phyloP scores from a whole-genome alignment of 140 eudicot species.

The Oenanthe javanica region DNA sequence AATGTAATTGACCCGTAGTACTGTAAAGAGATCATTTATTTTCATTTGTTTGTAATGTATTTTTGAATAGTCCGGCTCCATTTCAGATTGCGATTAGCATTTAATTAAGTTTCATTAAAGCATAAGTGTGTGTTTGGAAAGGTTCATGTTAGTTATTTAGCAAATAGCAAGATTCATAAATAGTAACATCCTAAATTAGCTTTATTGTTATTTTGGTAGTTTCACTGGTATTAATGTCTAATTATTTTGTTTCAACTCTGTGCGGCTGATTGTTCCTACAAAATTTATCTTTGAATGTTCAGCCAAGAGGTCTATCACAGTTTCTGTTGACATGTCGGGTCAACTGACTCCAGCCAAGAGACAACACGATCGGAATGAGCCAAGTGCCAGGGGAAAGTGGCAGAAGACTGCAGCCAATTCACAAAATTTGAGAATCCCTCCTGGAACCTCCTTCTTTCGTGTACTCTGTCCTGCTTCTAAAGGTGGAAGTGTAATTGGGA shows the following conservation, averaged over 20 bases:
- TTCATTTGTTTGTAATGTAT: neutral
- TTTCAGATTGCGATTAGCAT: neutral
- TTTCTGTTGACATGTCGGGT: conserved; percentile 44
- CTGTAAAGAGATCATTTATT: neutral
- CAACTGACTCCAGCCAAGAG: conserved; percentile 69
- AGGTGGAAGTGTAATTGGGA: conserved; percentile 54
- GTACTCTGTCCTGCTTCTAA: conserved; percentile 58
- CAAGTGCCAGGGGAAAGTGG: conserved; percentile 55
- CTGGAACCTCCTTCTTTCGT: conserved; percentile 46
- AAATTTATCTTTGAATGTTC: neutral
- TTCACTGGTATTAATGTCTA: neutral
- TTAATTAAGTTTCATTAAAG: neutral
- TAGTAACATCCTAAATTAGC: neutral
- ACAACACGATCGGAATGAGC: conserved; percentile 39
- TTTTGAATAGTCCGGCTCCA: neutral
- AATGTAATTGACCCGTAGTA: neutral
- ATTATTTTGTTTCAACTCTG: neutral
- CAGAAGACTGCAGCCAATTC: conserved; percentile 41
- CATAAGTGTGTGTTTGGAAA: neutral
- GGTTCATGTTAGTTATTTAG: neutral
- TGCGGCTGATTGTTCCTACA: too few relatives aligned
- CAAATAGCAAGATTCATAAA: neutral
- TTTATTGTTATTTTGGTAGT: neutral
- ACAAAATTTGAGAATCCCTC: conserved; percentile 27
- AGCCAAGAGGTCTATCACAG: conserved; percentile 11